Base-by-base conservation (phyloP, 768 basidiomycete species). In the Xanthoconium stramineum region DNA sequence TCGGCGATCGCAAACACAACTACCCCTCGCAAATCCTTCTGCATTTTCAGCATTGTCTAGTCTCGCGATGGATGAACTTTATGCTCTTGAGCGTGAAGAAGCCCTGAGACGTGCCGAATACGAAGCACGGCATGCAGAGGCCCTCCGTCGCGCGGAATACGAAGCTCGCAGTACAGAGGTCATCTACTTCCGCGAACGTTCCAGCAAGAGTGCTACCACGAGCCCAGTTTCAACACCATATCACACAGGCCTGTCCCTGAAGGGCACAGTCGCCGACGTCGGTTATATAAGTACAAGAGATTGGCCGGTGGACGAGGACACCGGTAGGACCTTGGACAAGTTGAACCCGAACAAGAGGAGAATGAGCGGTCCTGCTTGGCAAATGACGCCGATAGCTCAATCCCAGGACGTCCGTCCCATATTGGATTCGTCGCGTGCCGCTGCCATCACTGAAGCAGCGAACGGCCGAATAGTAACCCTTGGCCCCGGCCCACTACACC, bases 21-120 rank as follows among this genome's bases (percentile, higher is more conserved):
- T 61, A 12, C 67, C 56, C 33, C 63, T 48, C 40, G 63, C 65
- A 62, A 71, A 75, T 62, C 70, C 74, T 13, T 70, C 83, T 35
- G 78, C 88, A 3, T 83, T 90, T 63, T 81, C 82, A n/a, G 79
- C 87, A 1, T 71, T 91, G 19, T 87, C 88, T 44, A 86, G 76
- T 32, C 76, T 89, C 19, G 94, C 94, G 3, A 88, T 95, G 74
- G 92, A 92, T 55, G 92, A 97, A 67, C 80, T 98, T 9, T 88
- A 90, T 64, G 85, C 87, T 62, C 84, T 98, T 32, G 95, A 98
- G 69, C 86, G 86, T 38, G 81, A 86, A 57, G 95, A 97, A 70
- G 88, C 91, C 4, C 71, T 85, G 33, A 80, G 93, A 19, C 79
- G 93, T 36, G 92, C 91, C n/a, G 89, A 93, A 67, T 96, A 87